These are phyloP conservation scores for Chrysoporthe cubensis DNA, from an alignment of 2,329 filamentous ascomycete species.

Conservation along the genomic window DNA sequence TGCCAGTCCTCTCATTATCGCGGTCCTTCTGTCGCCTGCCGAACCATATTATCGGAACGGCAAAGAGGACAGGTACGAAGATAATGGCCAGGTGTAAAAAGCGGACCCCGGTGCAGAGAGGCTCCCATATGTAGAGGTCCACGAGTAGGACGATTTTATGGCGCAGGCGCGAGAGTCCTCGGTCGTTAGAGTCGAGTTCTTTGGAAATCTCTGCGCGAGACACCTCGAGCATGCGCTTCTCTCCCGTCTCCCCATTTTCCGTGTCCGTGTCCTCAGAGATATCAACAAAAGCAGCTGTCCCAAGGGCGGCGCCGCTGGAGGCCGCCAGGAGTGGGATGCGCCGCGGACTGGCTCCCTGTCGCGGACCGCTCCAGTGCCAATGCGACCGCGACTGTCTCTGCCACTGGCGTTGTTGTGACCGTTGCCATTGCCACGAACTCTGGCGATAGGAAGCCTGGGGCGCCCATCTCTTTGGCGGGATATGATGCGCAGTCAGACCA, in stretches of 20 bases:
- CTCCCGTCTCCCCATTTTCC: conserved; percentile 67
- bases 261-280: conserved; percentile 60
- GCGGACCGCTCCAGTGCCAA: conserved; percentile 29
- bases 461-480: conserved; percentile 15
- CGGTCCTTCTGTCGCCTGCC: conserved; percentile 65
- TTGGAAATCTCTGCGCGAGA: conserved; percentile 79
- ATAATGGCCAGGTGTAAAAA: conserved; percentile 86
- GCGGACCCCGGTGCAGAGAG: conserved; percentile 82
- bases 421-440: conserved; percentile 4
- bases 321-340: conserved; percentile 40
- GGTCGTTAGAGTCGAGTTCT: conserved; percentile 64
- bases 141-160: conserved; percentile 68
- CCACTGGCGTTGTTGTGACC: conserved; percentile 25
- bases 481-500: background rate
- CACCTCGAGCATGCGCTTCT: conserved; percentile 83
- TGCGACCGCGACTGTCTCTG: conserved; percentile 35
- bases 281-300: conserved; percentile 60
- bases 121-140: conserved; percentile 79
- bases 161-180: conserved; percentile 60
- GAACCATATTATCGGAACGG: conserved; percentile 81
- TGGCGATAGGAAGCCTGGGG: conserved; percentile 8
- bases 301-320: conserved; percentile 48
- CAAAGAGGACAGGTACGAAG: conserved; percentile 85
- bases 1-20: conserved; percentile 78
- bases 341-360: conserved; percentile 7